Conservation (phyloP, 2,329 filamentous ascomycete species). For the Pyrenochaeta sp. region DNA sequence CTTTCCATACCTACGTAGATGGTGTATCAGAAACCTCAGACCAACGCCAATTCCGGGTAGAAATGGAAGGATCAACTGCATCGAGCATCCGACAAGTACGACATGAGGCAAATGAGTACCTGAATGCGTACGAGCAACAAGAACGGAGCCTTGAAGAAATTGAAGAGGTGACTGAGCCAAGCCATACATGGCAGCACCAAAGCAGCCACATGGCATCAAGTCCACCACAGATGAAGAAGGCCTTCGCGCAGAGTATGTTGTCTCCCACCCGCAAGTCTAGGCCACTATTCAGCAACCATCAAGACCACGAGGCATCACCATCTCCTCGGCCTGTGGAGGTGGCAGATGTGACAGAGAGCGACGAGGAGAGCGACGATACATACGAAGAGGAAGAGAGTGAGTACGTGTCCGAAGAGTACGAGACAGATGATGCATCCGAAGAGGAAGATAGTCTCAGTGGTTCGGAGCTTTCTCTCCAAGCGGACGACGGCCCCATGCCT, state of each 20-base stretch:
- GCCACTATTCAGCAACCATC: conserved; percentile 10
- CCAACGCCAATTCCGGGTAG: conserved; percentile 37
- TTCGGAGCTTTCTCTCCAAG: no score
- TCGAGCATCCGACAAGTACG: conserved; percentile 41
- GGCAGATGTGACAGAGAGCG: background rate
- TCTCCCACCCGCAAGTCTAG: conserved; percentile 22
- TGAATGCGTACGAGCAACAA: conserved; percentile 42
- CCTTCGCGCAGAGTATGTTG: conserved; percentile 24
- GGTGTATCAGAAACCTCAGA: conserved; percentile 40
- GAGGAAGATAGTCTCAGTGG: no score
- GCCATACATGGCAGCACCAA: conserved; percentile 26
- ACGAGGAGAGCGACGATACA: no score
- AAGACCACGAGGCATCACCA: no score
- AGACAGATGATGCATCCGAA: no score
- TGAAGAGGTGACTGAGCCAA: conserved; percentile 45
- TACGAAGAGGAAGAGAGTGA: no score
- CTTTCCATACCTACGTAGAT: conserved; percentile 41
- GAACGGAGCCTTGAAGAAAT: conserved; percentile 42
- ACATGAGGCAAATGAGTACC: conserved; percentile 42
- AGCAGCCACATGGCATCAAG: conserved; percentile 28
- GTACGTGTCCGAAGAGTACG: no score
- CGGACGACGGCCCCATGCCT: no score
- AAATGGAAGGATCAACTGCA: conserved; percentile 37
- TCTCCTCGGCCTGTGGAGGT: background rate
- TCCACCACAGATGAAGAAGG: conserved; percentile 26